phyloP scores from a whole-genome alignment of 2,329 filamentous ascomycete genomes.

The Microdochium nivale region DNA sequence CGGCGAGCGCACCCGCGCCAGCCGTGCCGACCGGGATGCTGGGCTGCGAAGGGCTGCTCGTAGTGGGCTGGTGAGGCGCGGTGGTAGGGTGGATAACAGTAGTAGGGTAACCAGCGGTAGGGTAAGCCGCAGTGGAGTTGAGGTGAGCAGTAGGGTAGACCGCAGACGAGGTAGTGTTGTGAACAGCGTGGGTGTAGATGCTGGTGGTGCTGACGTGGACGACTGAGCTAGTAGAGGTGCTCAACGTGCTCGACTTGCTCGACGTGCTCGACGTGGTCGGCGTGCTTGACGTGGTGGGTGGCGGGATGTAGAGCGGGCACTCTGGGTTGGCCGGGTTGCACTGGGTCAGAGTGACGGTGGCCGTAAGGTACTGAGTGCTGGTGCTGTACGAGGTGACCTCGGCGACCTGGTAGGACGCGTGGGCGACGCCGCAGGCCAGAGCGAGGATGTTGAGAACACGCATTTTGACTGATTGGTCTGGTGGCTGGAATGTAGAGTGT shows the following conservation, averaged over 20 bases:
- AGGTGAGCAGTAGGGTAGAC: constrained; percentile 1
- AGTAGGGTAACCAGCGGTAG: constrained; percentile 7
- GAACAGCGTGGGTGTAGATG: constrained; percentile 1
- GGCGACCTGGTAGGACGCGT: constrained; percentile 15
- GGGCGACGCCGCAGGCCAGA: constrained; percentile 16
- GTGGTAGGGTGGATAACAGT: constrained; percentile 9
- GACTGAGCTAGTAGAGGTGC: constrained; percentile 5
- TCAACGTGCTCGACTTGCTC: constrained; percentile 7
- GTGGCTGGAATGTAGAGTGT: neutral
- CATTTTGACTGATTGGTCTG: constrained; percentile 12
- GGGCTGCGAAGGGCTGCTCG: constrained; percentile 6
- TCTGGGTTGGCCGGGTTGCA: constrained; percentile 18
- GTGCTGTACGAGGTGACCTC: constrained; percentile 9
- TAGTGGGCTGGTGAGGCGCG: constrained; percentile 6
- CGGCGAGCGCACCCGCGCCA: constrained; percentile 12
- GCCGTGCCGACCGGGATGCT: constrained; percentile 8
- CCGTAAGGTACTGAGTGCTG: constrained; percentile 17
- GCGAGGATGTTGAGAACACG: constrained; percentile 15
- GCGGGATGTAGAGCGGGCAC: constrained; percentile 18
- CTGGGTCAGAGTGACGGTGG: constrained; percentile 18
- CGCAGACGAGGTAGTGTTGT: constrained; percentile 2
- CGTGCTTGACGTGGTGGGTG: constrained; percentile 9
- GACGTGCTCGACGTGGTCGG: constrained; percentile 7
- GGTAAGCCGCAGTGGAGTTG: constrained; percentile 2
- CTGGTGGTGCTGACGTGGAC: constrained; percentile 8